Evolutionary conservation across 202 grass and related monocot genomes (phyloP), one percentile per base, ranked within the genome.

Genomic region (Zoysia matrella): DNA sequence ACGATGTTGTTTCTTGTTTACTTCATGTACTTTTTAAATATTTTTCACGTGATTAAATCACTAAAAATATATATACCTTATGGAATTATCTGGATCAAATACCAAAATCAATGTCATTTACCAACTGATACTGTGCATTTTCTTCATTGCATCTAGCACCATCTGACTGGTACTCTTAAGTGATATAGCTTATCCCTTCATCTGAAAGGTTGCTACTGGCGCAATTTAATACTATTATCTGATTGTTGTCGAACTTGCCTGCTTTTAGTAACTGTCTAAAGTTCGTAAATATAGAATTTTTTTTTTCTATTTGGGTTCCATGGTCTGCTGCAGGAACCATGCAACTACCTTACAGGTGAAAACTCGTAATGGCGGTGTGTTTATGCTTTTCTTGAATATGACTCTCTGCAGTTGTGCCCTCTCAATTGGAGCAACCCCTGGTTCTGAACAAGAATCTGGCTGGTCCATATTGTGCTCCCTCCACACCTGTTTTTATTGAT

Each of bases 371-470:
- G 22, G 22, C 22, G 22, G 22, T 22, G 22, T 22, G 22, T 22
- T 22, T 22, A 22, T 22, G 22, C 22, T 22, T 22, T 22, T 22
- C 22, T 22, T 22, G 22, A 22, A 43, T 66, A 4, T 71, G 75
- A 40, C 66, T 57, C 47, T 15, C 10, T 54, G 22, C 82, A 99
- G 93, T 94, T 69, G 75, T 95, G 52, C 91, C 96, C 2, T 95
- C 93, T 87, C 91, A 94, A 69, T 48, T 92, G 83, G 93, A 99
- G 78, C 93, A 89, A 52, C 87, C 96, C 5, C 68, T 87, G 47
- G 77, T 65, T 14, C 83, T 86, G 52, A 95, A 86, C 75, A 95
- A 87, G 88, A 18, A 51, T 80, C 52, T 86, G 41, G 81, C 82
- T 6, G 41, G 51, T 82, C 69, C 83, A 8, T 86, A 87, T 61